Percentiles rank a stretch among this genome's conserved stretches.
Conservation (phyloP, 352 stramenopile species). For the Globisporangium canariense region DNA sequence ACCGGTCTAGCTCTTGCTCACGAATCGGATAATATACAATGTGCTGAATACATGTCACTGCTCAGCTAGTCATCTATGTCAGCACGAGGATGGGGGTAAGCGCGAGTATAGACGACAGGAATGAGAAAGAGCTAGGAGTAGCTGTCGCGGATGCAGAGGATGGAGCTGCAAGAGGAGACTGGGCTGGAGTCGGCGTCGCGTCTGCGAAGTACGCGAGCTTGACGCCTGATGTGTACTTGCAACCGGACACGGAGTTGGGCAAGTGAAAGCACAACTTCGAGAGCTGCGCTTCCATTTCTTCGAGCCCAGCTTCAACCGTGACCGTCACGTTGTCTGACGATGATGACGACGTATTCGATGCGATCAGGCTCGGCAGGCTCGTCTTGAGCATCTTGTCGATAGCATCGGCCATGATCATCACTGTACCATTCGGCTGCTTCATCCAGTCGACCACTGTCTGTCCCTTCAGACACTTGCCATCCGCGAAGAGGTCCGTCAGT, state of each 20-base stretch:
- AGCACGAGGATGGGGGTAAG: neutral
- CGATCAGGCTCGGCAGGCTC: neutral
- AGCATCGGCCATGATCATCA: constrained; percentile 7
- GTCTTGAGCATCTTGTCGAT: constrained; percentile 14
- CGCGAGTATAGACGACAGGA: neutral
- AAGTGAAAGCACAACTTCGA: constrained; percentile 13
- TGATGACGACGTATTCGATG: constrained; percentile 4
- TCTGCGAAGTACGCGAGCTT: constrained; percentile 13
- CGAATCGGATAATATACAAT: neutral
- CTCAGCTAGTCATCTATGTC: neutral
- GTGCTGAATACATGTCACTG: neutral
- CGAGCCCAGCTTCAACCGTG: constrained; percentile 12
- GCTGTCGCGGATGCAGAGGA: neutral
- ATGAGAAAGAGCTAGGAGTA: neutral
- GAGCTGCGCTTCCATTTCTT: constrained; percentile 6
- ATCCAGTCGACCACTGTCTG: constrained; percentile 14
- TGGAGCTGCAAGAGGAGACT: neutral
- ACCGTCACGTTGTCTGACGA: neutral
- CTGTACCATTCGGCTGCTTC: constrained; percentile 3
- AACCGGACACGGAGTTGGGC: constrained; percentile 14
- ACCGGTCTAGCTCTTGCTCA: neutral
- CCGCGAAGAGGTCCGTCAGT: constrained; percentile 3
- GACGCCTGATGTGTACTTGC: constrained; percentile 15
- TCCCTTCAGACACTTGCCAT: constrained; percentile 16
- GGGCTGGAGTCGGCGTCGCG: neutral